Evolutionary conservation across 2,329 filamentous ascomycete genomes (phyloP).

Genomic region (Macrophomina pseudophaseolina): DNA sequence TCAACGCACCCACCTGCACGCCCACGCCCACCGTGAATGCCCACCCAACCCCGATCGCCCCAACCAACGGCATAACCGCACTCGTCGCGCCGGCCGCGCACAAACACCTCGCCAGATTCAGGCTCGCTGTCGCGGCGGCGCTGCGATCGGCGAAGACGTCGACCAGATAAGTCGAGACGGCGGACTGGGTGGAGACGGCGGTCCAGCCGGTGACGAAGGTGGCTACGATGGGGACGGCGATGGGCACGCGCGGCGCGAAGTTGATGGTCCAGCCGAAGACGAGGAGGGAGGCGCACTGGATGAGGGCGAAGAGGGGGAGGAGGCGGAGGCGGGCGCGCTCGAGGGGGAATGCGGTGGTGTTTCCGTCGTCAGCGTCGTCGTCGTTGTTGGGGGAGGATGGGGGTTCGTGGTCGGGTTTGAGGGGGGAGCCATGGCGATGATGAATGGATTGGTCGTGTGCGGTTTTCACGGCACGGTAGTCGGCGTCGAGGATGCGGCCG

Average conservation of each 20-base stretch:
- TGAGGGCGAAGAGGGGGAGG: constrained; percentile 51
- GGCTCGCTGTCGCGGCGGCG: constrained; percentile 58
- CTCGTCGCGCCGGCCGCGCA: constrained; percentile 54
- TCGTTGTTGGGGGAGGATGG: constrained; percentile 36
- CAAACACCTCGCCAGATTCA: constrained; percentile 60
- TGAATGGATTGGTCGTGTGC: constrained; percentile 48
- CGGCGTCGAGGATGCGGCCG: constrained; percentile 58
- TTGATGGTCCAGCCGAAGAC: constrained; percentile 59
- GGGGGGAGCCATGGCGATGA: background rate
- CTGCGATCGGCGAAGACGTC: constrained; percentile 58
- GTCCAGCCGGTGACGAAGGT: constrained; percentile 61
- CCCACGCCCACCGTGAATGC: background rate
- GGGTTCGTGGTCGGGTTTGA: constrained; percentile 37
- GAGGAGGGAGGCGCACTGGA: constrained; percentile 55
- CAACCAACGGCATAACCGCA: background rate
- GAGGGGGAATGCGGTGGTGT: constrained; percentile 48
- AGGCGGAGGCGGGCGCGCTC: constrained; percentile 59
- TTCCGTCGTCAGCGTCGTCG: background rate
- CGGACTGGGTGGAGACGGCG: constrained; percentile 54
- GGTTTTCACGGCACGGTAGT: constrained; percentile 47
- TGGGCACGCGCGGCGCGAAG: constrained; percentile 36
- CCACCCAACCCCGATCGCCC: background rate
- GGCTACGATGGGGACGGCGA: constrained; percentile 56
- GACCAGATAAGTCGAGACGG: constrained; percentile 59
- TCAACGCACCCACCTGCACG: background rate